Base-by-base conservation (phyloP, 2,329 filamentous ascomycete genomes). In the Neofusicoccum parvum region DNA sequence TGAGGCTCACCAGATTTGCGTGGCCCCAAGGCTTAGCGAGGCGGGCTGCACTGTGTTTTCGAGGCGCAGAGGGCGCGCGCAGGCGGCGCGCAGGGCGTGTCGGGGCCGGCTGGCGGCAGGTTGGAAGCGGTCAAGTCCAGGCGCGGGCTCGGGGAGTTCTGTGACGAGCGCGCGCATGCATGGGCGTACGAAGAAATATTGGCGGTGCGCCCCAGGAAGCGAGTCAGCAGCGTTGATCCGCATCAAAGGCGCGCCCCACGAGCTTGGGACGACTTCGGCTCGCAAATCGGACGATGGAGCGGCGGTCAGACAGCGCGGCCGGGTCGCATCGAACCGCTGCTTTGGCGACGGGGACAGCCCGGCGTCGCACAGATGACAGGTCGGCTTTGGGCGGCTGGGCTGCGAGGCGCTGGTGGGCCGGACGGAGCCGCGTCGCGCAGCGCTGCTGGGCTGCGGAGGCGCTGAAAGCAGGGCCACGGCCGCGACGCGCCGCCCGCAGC, bases 201-300 rank as follows among this genome's bases (percentile, higher is more conserved):
- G 37, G 45, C 14, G 53, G 37, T 5, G 50, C 50, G 48, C 23
- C 2, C 15, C 15, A 14, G 3, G 23, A n/a, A 3, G 23, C 39
- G 53, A 48, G 56, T 60, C 56, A 60, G 56, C 56, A 46, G 56
- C 41, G 56, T 34, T 46, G 56, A 60, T 60, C 56, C 41, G 32
- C 56, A 48, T 53, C 32, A 53, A 39, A 53, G 37, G 32, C 50
- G 32, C n/a, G 48, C 48, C 12, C 48, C 27, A 34, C 36, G 50
- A 53, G 50, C 50, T 53, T 53, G 50, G 49, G n/a, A 53, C 23
- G 14, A 11, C n/a, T 37, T 53, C 50, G 56, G 56, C 27, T 48
- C 50, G 56, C 56, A 36, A 60, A 60, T 60, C 56, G 56, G 56
- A 48, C 56, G 56, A 60, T 46, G 43, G 56, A 60, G 56, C 56